Conservation (phyloP, 805 yeast genomes). For the Pachysolen tannophilus region DNA sequence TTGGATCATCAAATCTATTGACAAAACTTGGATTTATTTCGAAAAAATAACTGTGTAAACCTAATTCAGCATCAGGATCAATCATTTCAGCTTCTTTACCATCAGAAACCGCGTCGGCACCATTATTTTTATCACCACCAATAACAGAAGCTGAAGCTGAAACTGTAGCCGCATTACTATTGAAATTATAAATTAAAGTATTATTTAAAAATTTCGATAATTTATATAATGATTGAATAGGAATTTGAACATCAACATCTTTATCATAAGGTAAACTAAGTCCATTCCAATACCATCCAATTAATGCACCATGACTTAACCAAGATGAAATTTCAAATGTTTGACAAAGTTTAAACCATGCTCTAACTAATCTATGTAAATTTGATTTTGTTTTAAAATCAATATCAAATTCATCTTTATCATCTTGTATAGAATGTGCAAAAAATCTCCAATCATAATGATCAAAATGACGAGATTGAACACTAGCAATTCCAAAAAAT, state of each 20-base stretch:
- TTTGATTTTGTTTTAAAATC: background rate
- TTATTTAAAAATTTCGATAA: constrained; percentile 42
- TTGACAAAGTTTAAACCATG: constrained; percentile 36
- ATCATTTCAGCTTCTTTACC: constrained; percentile 4
- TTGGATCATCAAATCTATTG: constrained; percentile 26
- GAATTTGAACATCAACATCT: constrained; percentile 53
- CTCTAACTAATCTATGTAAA: constrained; percentile 34
- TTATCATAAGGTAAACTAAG: constrained; percentile 51
- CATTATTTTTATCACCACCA: no score
- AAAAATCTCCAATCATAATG: background rate
- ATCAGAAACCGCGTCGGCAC: background rate
- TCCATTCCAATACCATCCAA: constrained; percentile 56
- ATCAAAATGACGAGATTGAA: no score
- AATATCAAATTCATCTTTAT: no score
- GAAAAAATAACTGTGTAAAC: constrained; percentile 21
- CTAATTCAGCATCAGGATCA: constrained; percentile 14
- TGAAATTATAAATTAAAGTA: constrained; percentile 35
- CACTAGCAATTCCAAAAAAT: no score
- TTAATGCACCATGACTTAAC: constrained; percentile 53
- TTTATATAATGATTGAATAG: constrained; percentile 32
- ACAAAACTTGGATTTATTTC: constrained; percentile 26
- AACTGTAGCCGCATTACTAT: no score
- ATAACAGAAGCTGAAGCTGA: no score
- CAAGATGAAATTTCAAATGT: constrained; percentile 38
- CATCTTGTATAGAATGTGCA: background rate